Base-by-base conservation (phyloP, 2,329 filamentous ascomycete genomes). In the Aspergillus sp. region DNA sequence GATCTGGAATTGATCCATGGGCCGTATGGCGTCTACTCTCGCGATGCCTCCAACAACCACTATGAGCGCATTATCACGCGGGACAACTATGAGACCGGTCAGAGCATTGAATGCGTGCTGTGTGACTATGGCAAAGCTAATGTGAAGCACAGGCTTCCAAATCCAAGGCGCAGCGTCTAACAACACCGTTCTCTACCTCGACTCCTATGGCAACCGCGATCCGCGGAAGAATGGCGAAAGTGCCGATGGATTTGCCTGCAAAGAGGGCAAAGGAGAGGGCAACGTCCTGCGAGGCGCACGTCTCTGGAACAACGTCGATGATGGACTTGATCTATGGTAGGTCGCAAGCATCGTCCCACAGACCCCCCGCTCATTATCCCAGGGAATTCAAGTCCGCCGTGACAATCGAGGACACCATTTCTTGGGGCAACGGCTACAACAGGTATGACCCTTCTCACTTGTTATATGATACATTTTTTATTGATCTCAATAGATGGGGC, bases 371-470 rank as follows among this genome's bases (percentile, higher is more conserved):
- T 42, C 40, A 42, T 21, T 42, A 16, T 13, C 40, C 36, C 13
- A 58, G 56, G 57, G 57, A 59, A 14, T 59, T 59, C 46, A 58
- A 58, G 32, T 59, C 57, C 11, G 57, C 50, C 1, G 53, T 59
- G 32, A 59, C 57, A 3, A 58, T 59, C 10, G 48, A 58, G 38
- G 52, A 59, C 13, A 58, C 57, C 10, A 56, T 59, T 14, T 52
- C 57, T 5, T 59, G 50, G 44, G 57, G 55, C 0, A 59, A 59
- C 23, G 57, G 57, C 2, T 54, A 54, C 17, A 59, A 59, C 19
- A 43, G 57, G 57, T 59, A 56, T 21, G 25, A 3, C 4, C 2
- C 6, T 4, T 2, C 13, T 7, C 4, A 16, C 16, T 6, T 21
- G 14, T 16, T 19, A 13, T 9, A 17, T 25, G 31, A n/a, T 10